Evolutionary conservation across 2,329 filamentous ascomycete genomes (phyloP), one percentile per base, ranked within the genome.

Genomic region (Ceratocystis huliohia): DNA sequence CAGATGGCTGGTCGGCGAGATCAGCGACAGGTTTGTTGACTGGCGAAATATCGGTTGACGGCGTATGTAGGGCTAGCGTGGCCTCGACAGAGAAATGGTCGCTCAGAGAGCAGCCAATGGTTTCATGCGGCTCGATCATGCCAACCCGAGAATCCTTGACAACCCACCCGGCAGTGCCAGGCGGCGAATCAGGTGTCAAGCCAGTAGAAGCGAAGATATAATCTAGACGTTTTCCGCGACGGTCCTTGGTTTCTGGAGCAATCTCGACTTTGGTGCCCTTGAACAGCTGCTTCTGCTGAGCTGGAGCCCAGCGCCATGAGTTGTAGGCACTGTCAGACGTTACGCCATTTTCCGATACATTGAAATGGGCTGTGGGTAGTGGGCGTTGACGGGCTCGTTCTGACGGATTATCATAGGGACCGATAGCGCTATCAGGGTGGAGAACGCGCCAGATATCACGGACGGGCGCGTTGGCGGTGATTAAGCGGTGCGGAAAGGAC

Each of bases 1-100:
- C 48, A 30, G 71, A 69, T 17, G 30, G 45, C 20, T 68, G 67
- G 64, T 69, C 46, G 61, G 65, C 61, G n/a, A 67, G 8, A 46
- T 59, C 65, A 63, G 65, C 48, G 20, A 65, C 41, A 45, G 67
- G 57, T 25, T 66, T 63, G 22, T 69, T 63, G 28, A 71, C 69
- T 22, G 64, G 46, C 22, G 69, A 63, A 8, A 61, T 62, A 8
- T 71, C 46, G 41, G 65, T 61, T 22, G 73, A 68, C 37, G 75
- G 71, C 1, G 73, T 73, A 70, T 81, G 77, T 13, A 82, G 80
- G 3, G 78, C 76, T 8, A 97, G 80, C 0, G 89, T 91, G 5
- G 89, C 86, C 74, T 93, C 88, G 65, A 97, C 88, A 25, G 90
- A 91, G 74, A 96, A 97, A 74, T 97, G 94, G 73, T 99, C 93